Evolutionary conservation across 192 early-diverging fungal genomes (phyloP).

Genomic region (Entomortierella beljakovae): DNA sequence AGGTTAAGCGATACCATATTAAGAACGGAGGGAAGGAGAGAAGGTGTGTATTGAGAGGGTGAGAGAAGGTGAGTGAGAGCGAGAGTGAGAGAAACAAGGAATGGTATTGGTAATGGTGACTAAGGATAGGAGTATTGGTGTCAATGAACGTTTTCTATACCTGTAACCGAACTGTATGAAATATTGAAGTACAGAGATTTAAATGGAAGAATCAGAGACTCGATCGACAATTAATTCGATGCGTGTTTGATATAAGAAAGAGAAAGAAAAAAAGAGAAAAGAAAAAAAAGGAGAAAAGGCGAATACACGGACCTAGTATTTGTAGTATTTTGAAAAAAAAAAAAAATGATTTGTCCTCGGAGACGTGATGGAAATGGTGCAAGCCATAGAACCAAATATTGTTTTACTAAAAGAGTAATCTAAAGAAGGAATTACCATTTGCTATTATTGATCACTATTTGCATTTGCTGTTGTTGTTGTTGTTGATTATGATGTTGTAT

Average conservation of each 20-base stretch:
- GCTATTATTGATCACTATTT: no score
- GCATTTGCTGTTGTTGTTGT: no score
- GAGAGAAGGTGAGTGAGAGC: no score
- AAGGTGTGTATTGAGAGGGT: no score
- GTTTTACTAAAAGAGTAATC: background rate
- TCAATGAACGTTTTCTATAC: no score
- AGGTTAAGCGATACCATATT: no score
- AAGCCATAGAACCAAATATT: conserved; percentile 7
- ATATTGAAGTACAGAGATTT: conserved; percentile 4
- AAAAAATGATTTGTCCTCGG: background rate
- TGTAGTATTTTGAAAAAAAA: background rate
- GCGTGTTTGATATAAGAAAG: background rate
- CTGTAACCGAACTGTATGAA: no score
- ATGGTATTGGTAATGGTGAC: no score
- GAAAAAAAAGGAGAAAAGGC: background rate
- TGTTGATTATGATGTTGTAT: no score
- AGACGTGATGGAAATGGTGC: background rate
- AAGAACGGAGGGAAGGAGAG: no score
- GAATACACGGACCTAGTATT: background rate
- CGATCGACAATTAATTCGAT: background rate
- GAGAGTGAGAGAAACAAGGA: no score
- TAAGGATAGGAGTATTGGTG: no score
- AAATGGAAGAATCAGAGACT: background rate
- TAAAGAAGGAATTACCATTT: background rate
- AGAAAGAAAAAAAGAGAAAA: background rate